Evolutionary conservation across 495 filamentous ascomycete species (phyloP).

Genomic region (Recurvomyces mirabilis): DNA sequence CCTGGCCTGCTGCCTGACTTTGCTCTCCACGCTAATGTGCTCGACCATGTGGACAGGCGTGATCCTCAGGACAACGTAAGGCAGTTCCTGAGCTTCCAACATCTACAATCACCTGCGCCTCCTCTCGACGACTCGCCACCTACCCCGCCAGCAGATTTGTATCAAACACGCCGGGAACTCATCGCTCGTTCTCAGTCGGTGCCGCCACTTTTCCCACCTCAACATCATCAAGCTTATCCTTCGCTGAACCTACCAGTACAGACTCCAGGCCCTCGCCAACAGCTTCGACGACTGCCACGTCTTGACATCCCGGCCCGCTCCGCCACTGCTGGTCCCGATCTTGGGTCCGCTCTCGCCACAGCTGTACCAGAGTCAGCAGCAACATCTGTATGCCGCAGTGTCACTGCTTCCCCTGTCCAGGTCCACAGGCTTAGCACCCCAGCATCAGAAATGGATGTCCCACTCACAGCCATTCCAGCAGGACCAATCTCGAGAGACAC

Average conservation of each 20-base stretch:
- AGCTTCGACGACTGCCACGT: conserved; percentile 28
- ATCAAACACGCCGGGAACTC: conserved; percentile 10
- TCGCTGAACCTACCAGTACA: conserved; percentile 22
- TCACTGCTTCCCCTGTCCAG: conserved; percentile 31
- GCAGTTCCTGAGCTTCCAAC: conserved; percentile 75
- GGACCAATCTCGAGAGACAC: conserved; percentile 58
- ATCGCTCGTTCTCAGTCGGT: conserved; percentile 24
- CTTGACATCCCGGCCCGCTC: conserved; percentile 30
- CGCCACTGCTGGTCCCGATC: conserved; percentile 22
- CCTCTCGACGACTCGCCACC: conserved; percentile 24
- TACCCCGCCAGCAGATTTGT: conserved; percentile 13
- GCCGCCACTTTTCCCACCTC: conserved; percentile 31
- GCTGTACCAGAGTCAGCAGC: conserved; percentile 19
- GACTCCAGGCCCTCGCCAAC: conserved; percentile 21
- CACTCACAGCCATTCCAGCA: conserved; percentile 59
- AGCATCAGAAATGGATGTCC: conserved; percentile 82
- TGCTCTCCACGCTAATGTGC: conserved; percentile 55
- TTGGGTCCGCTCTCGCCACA: background rate
- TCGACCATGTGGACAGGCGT: conserved; percentile 52
- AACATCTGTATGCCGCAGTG: conserved; percentile 27
- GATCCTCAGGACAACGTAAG: conserved; percentile 89
- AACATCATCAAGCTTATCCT: conserved; percentile 18
- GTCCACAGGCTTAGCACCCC: conserved; percentile 66
- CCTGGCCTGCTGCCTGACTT: conserved; percentile 49
- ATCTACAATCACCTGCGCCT: conserved; percentile 37